Conservation (phyloP, 1,284 basidiomycete species). For the Moesziomyces parantarcticus region DNA sequence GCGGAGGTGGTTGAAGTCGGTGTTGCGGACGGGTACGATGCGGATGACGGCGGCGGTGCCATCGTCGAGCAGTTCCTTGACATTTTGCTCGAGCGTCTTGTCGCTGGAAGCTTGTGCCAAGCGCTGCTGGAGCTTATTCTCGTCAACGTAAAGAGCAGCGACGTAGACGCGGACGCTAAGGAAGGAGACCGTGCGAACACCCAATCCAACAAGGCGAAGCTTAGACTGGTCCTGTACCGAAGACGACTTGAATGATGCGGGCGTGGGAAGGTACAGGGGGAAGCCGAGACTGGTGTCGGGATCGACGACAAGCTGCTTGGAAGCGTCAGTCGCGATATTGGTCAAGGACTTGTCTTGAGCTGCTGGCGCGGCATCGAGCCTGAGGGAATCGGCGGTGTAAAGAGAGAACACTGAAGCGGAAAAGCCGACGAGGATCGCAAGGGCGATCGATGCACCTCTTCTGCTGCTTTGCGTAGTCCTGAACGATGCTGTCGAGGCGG, state of each 20-base stretch:
- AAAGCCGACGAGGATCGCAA: conserved; percentile 10
- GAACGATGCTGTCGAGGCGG: neutral
- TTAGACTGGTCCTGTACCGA: conserved; percentile 67
- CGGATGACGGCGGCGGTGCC: conserved; percentile 48
- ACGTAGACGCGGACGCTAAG: conserved; percentile 84
- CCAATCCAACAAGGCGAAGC: conserved; percentile 77
- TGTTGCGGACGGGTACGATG: conserved; percentile 80
- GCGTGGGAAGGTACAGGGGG: conserved; percentile 32
- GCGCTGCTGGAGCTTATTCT: conserved; percentile 60
- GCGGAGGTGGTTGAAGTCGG: conserved; percentile 82
- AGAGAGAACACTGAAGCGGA: conserved; percentile 5
- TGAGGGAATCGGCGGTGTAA: conserved; percentile 1
- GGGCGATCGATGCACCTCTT: neutral
- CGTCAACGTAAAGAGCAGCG: conserved; percentile 84
- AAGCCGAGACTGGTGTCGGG: conserved; percentile 37
- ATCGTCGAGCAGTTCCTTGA: conserved; percentile 41
- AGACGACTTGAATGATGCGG: conserved; percentile 11
- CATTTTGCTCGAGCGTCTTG: conserved; percentile 28
- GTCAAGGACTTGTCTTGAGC: conserved; percentile 8
- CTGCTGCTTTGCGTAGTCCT: neutral
- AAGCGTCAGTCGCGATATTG: conserved; percentile 3
- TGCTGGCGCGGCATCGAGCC: conserved; percentile 21
- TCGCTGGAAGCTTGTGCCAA: neutral
- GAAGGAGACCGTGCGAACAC: conserved; percentile 85
- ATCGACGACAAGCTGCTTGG: conserved; percentile 28